Base-by-base conservation (phyloP, 2,329 filamentous ascomycete genomes). In the Colletotrichum sp. region DNA sequence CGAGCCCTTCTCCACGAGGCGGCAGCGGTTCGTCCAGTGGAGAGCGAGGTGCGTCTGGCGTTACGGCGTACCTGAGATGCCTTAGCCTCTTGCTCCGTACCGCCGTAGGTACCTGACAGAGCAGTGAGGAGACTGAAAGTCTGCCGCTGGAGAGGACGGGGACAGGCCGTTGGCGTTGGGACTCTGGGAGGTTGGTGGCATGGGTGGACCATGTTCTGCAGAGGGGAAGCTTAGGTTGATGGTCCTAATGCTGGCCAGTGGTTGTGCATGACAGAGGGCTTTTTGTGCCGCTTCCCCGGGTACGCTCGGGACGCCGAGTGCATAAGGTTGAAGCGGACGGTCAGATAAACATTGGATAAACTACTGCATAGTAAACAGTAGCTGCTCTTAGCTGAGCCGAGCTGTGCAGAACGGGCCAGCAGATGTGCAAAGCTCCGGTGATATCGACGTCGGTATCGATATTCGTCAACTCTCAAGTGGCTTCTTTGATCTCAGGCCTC, bases 341-440 rank as follows among this genome's bases (percentile, higher is more conserved):
- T 76, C 74, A 74, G 64, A 74, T 74, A 76, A 76, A 76, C 64
- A 76, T 64, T 66, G 68, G 55, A 75, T 34, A 30, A 21, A 55
- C 15, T 55, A 52, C 44, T 59, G 21, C 49, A 36, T 62, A 62
- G 67, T 49, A 49, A 49, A 49, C 44, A 52, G 44, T 52, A 52
- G 44, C n/a, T 69, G 55, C 67, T 52, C 67, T 69, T 36, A 69
- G 63, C 39, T 32, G 36, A 39, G 30, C 34, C 55, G 32, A 60
- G 44, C 36, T 55, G 36, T 12, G 34, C 57, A 44, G 71, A 21
- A 62, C 26, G n/a, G 34, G 34, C 34, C 34, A 21, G 67, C 62
- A 62, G 12, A 32, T 32, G 49, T 68, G 63, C 34, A 32, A 32
- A 55, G 36, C 28, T 62, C 44, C n/a, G 49, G 66, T 65, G 26